Base-by-base conservation (phyloP, 2,329 filamentous ascomycete species). In the Kalmusia sp. region DNA sequence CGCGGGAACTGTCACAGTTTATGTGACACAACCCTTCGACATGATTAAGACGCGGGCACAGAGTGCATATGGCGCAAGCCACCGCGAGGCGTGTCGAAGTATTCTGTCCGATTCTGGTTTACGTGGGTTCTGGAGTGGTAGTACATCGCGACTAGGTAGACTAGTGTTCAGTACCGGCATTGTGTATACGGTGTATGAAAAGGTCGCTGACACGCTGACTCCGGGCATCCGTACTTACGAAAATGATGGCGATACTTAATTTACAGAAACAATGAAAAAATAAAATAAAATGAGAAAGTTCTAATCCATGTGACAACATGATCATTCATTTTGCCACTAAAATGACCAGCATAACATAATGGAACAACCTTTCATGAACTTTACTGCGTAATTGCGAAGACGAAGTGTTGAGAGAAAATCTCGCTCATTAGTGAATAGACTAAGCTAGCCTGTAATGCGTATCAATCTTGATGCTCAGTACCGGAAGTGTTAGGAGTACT, bases 11-110 rank as follows among this genome's bases (percentile, higher is more conserved):
- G 52, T 71, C 5, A 77, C 77, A 0, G 75, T 77, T 0, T 77
- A 77, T 57, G 67, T 67, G 6, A 79, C 76, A 4, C 76, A 78
- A 60, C 76, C 76, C 1, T 76, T 78, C 52, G 76, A 79, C 54
- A 76, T 75, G 1, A 65, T 79, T 35, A 77, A 78, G 61, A 78
- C 75, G 4, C 59, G 72, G 25, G 65, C 73, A 4, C 76, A 77
- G 51, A 67, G 69, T 33, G 60, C 61, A 21, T 54, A 58, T 28
- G 67, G 69, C 6, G 64, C 65, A 28, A 64, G 59, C 30, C 62
- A 68, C 2, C 34, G 59, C 6, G 51, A 61, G 15, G 69, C 68
- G 8, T 62, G 69, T 30, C 55, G 60, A 14, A 60, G 55, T 28
- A 58, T 69, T 2, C 56, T 63, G 51, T 54, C 50, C 12, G 51